Evolutionary conservation across 139 green algal species (phyloP), one percentile per base, ranked within the genome.

Genomic region (Auxenochlorella pyrenoidosa): DNA sequence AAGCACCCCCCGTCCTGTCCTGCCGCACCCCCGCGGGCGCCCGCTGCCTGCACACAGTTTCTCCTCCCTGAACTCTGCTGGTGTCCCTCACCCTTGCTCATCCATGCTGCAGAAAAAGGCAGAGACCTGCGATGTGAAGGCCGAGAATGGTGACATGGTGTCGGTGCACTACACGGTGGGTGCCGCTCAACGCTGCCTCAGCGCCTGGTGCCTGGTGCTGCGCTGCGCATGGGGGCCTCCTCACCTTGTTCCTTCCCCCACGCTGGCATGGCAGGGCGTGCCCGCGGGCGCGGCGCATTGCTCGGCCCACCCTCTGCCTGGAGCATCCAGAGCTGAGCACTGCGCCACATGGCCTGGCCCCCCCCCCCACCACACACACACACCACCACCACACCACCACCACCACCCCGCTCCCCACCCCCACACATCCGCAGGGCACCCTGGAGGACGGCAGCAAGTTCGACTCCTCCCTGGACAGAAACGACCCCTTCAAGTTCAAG

Each of bases 371-470:
- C 36, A 34, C n/a, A 26, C 18, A n/a, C n/a, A n/a, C n/a, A n/a
- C n/a, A n/a, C n/a, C n/a, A n/a, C n/a, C n/a, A n/a, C n/a, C n/a
- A n/a, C n/a, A n/a, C n/a, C n/a, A n/a, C n/a, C n/a, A n/a, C n/a
- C n/a, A n/a, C n/a, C n/a, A n/a, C n/a, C n/a, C n/a, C n/a, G n/a
- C n/a, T n/a, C n/a, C n/a, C n/a, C n/a, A n/a, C n/a, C n/a, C n/a
- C n/a, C n/a, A n/a, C n/a, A n/a, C n/a, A n/a, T n/a, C n/a, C n/a
- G n/a, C 79, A 85, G 79, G 88, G 89, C 66, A 92, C 89, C 4
- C 80, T 92, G 22, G n/a, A 59, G 13, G 88, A 85, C 28, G 89
- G 87, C 54, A 87, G 16, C 38, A 81, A 88, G 83, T 92, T 92
- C 78, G 89, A 92, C 47, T 72, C 89, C 4, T 83, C 51, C 24